Base-by-base conservation (phyloP, 345 rosid species). In the Melastoma malabathricum region DNA sequence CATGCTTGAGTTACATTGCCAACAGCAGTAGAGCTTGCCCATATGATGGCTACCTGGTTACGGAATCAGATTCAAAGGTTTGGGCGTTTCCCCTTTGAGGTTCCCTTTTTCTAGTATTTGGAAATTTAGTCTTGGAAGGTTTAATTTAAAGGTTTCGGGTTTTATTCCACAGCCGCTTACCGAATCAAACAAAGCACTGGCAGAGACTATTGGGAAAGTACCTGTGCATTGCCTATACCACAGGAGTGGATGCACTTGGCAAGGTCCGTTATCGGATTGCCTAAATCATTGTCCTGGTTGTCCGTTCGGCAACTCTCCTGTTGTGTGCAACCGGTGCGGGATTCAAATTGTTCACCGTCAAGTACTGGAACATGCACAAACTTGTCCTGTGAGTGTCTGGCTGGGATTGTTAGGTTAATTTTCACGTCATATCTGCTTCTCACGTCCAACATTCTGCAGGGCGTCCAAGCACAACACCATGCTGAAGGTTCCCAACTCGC, bases 201-300 rank as follows among this genome's bases (percentile, higher is more conserved):
- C 87, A 23, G 87, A 83, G 52, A 64, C 85, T 47, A 81, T 87
- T 62, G 78, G 76, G 62, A 75, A 74, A 60, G 68, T 72, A 52
- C 59, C 52, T 2, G 89, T 87, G 48, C 74, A 72, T 47, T 87
- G 94, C 61, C 66, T 81, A 18, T 87, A 73, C 58, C 70, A 81
- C 59, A 77, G 76, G 68, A 87, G 96, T 64, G 96, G 96, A 44
- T 87, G 96, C 58, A 61, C 82, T 5, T 87, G 96, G 96, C 77
- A 79, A 55, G 96, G 94, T 31, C 57, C 80, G 34, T 63, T 87
- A 18, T 70, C 77, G 43, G 87, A 79, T 14, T 79, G 87, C 61
- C 56, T 80, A 46, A 44, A 65, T 23, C 96, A 87, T 74, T 83
- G 89, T 70, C 68, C 79, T 44, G 77, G 76, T 43, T 87, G 96